phyloP scores from a whole-genome alignment of 2,329 filamentous ascomycete species.

The Leptographium galeiforme region DNA sequence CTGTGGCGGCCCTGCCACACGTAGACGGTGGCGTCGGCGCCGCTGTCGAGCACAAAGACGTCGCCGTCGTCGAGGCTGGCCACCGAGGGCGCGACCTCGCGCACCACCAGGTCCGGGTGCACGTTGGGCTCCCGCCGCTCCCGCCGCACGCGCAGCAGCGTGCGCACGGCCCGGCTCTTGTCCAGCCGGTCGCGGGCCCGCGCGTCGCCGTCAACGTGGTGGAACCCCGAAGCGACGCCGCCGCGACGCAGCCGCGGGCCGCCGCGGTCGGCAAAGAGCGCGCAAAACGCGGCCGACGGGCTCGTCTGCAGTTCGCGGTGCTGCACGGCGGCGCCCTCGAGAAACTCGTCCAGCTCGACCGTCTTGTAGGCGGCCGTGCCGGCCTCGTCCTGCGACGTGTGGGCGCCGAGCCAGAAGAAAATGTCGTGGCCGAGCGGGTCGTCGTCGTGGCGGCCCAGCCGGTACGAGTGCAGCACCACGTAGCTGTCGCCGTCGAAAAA shows the following conservation, averaged over 20 bases:
- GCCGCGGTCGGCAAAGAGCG: constrained; percentile 42
- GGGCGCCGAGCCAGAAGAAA: constrained; percentile 56
- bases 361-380: constrained; percentile 59
- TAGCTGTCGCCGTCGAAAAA: constrained; percentile 59
- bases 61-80: constrained; percentile 50
- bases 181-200: neutral
- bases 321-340: constrained; percentile 47
- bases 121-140: too few relatives aligned
- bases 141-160: constrained; percentile 51
- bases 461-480: constrained; percentile 47
- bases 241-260: constrained; percentile 42
- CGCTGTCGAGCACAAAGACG: constrained; percentile 51
- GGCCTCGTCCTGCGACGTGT: constrained; percentile 55
- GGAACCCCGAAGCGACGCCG: constrained; percentile 49
- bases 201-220: constrained; percentile 37
- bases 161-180: constrained; percentile 20
- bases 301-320: constrained; percentile 49
- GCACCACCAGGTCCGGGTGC: constrained; percentile 41
- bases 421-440: constrained; percentile 43
- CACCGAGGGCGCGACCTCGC: constrained; percentile 51
- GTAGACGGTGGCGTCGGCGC: constrained; percentile 49
- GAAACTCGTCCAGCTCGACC: constrained; percentile 55
- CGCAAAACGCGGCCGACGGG: constrained; percentile 46
- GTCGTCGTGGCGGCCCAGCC: constrained; percentile 4
- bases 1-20: constrained; percentile 55